Base-by-base conservation (phyloP, 2,329 filamentous ascomycete genomes). In the Pyrenophora graminea region DNA sequence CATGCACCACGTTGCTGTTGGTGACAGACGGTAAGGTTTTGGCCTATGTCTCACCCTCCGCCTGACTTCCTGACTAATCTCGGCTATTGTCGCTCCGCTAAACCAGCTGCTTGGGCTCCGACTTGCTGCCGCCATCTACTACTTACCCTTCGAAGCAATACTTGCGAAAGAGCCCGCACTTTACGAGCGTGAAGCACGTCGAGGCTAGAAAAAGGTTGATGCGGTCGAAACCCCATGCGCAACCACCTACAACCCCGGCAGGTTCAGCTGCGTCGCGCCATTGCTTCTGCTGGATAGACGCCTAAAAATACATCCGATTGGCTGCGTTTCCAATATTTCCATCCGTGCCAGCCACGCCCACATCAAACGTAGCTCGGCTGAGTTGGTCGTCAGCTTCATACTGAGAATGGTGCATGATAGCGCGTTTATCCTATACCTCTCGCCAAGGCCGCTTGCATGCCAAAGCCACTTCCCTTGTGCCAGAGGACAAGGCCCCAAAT, bases 41-140 rank as follows among this genome's bases (percentile, higher is more conserved):
- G 48, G 44, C 51, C 40, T 40, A 42, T 48, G 42, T 53, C 45
- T 56, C 47, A 49, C 39, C 38, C 44, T 52, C 47, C 51, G 48
- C 19, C 59, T 30, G 27, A 13, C 55, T 54, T 38, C 38, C 45
- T 60, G 45, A 38, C 50, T 57, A 61, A 63, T 64, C 47, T 67
- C 65, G 65, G 65, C 57, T 69, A 65, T 62, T 61, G 53, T 50
- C 55, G 50, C 52, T 57, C 50, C 41, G 34, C 48, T 54, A 63
- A 57, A 58, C 45, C 27, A 56, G 50, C 48, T 52, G 5, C 54
- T 56, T 55, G 43, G 52, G 55, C 51, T 58, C 46, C 44, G 54
- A 37, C 47, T 45, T 45, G 48, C 59, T 56, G 61, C 60, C 56
- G 39, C 46, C 43, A 40, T 58, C 55, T 60, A 55, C 54, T 21